A percentile compares a stretch with the other conserved stretches of the same genome.
These are phyloP conservation scores for Turritis glabra DNA, from an alignment of 345 rosid genomes.

Conservation along the genomic window DNA sequence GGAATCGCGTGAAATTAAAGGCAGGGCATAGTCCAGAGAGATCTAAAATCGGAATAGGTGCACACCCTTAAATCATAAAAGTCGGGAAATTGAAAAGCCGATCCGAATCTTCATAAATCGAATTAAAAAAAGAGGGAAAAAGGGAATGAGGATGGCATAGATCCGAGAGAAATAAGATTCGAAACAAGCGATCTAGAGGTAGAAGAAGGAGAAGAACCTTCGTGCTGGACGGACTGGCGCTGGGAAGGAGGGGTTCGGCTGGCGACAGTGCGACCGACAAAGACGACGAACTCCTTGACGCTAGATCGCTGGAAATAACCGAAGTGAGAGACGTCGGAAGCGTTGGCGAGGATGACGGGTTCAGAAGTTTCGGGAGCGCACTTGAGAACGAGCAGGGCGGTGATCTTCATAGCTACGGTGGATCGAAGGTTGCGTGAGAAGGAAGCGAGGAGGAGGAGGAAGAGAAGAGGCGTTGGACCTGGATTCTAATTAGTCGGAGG, in stretches of 20 bases:
- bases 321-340: constrained; percentile 80
- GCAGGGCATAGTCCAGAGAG: background rate
- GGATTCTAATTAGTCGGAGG: background rate
- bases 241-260: constrained; percentile 80
- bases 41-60: background rate
- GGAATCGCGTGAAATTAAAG: constrained; percentile 9
- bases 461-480: constrained; percentile 20
- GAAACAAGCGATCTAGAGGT: background rate
- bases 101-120: constrained; percentile 12
- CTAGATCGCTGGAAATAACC: constrained; percentile 88
- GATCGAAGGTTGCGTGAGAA: constrained; percentile 24
- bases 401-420: constrained; percentile 75
- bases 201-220: constrained; percentile 49
- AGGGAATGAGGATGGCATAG: background rate
- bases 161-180: background rate
- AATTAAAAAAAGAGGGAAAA: constrained; percentile 2
- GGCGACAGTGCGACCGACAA: constrained; percentile 92
- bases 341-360: constrained; percentile 61
- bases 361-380: constrained; percentile 58
- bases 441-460: constrained; percentile 27
- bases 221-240: constrained; percentile 92
- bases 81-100: background rate
- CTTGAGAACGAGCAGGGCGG: constrained; percentile 79
- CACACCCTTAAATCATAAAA: background rate
- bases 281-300: constrained; percentile 83